Evolutionary conservation across 495 filamentous ascomycete species (phyloP).

Genomic region (Aspergillus ostianus): DNA sequence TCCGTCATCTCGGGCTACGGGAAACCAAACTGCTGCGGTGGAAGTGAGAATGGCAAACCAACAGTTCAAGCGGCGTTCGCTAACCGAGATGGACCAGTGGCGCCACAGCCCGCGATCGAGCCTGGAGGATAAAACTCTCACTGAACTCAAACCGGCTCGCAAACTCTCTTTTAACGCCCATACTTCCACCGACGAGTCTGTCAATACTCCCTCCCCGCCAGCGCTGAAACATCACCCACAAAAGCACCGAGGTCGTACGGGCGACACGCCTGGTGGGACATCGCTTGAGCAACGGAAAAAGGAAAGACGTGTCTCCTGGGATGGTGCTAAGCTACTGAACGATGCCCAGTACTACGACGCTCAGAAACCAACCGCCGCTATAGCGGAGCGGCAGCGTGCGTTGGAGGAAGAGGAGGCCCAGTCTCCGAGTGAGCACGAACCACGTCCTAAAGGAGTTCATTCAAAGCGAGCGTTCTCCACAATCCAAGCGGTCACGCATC

Average conservation of each 20-base stretch:
- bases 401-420: conserved; percentile 13
- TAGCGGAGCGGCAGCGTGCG: conserved; percentile 6
- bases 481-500: conserved; percentile 44
- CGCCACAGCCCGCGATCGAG: conserved; percentile 32
- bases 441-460: conserved; percentile 14
- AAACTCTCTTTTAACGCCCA: conserved; percentile 33
- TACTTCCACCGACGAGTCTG: conserved; percentile 25
- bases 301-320: conserved; percentile 45
- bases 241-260: conserved; percentile 41
- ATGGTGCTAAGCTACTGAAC: conserved; percentile 40
- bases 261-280: conserved; percentile 10
- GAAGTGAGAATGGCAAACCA: conserved; percentile 41
- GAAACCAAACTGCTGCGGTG: conserved; percentile 29
- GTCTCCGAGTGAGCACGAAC: conserved; percentile 25
- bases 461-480: conserved; percentile 16
- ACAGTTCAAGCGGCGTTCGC: conserved; percentile 41
- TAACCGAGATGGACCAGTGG: conserved; percentile 39
- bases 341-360: conserved; percentile 21
- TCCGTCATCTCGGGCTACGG: conserved; percentile 30
- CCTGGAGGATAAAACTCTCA: conserved; percentile 33
- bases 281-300: conserved; percentile 30
- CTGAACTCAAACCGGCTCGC: conserved; percentile 29
- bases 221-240: conserved; percentile 44
- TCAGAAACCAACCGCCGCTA: conserved; percentile 10
- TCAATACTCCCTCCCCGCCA: conserved; percentile 40